Evolutionary conservation across 306 rosid genomes (phyloP).

Genomic region (Vicia villosa): DNA sequence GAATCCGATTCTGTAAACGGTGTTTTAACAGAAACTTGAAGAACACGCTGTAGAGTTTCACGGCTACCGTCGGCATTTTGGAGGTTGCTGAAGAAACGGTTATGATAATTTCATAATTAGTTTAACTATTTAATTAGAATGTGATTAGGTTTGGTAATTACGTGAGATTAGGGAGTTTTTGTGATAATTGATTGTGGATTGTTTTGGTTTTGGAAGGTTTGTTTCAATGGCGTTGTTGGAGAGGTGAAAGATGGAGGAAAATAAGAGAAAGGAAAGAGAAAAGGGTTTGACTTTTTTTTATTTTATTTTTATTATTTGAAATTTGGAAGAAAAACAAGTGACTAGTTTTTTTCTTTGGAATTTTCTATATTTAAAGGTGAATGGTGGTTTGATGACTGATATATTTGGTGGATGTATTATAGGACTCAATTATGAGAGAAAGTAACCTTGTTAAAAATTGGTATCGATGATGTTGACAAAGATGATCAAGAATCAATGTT

Average conservation of each 20-base stretch:
- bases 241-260: not conserved
- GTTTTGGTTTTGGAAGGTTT: slow-evolving; percentile 36
- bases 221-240: slow-evolving; percentile 40
- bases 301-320: not conserved
- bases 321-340: too few species aligned
- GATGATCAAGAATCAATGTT: too few species aligned
- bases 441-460: too few species aligned
- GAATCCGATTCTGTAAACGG: slow-evolving; percentile 88
- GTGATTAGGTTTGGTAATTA: slow-evolving; percentile 26
- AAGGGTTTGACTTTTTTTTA: not conserved
- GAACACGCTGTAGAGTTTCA: slow-evolving; percentile 95
- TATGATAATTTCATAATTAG: slow-evolving; percentile 33
- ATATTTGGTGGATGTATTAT: too few species aligned
- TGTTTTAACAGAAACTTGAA: slow-evolving; percentile 93
- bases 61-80: slow-evolving; percentile 90
- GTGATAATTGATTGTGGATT: slow-evolving; percentile 1
- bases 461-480: too few species aligned
- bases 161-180: slow-evolving; percentile 15
- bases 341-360: too few species aligned
- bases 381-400: too few species aligned
- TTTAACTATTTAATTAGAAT: not conserved
- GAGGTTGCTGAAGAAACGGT: slow-evolving; percentile 24
- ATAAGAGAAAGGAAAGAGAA: slow-evolving; percentile 20
- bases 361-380: too few species aligned
- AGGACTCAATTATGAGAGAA: too few species aligned